Evolutionary conservation across 2,329 filamentous ascomycete species (phyloP), one percentile per base, ranked within the genome.

Genomic region (Talaromyces piceae): DNA sequence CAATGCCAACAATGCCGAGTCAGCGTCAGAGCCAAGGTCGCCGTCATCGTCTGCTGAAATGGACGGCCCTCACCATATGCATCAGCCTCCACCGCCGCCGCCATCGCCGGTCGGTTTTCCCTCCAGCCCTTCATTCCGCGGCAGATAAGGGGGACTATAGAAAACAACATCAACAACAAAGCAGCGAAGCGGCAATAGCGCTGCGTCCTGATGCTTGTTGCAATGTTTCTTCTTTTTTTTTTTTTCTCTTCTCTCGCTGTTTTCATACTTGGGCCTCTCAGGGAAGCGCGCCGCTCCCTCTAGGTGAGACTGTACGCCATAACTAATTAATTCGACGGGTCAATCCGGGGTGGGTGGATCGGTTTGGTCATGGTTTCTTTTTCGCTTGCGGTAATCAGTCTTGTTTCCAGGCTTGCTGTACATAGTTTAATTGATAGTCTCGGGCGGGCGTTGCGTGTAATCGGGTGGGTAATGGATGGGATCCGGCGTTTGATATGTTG

Each of bases 71-170:
- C 33, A 53, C 43, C 39, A 45, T n/a, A 51, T 30, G 22, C 31
- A 52, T 56, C 49, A 52, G 41, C 63, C 64, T 16, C 63, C 63
- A 4, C 61, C 63, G 26, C 64, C 63, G 41, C 62, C 64, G 20
- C 65, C 63, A 44, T 64, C 64, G 3, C 65, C 64, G 6, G 63
- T 63, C 18, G 57, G 58, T 23, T 58, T 57, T 31, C 55, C 56
- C 27, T 52, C 49, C 20, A 47, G 46, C 23, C 39, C 30, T 30
- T 41, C 46, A 3, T 20, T 41, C 16, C 23, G 33, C 3, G 20
- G 18, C 13, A 5, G 22, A 12, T 37, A 31, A n/a, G 20, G 22
- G n/a, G n/a, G n/a, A n/a, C n/a, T n/a, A n/a, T n/a, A n/a, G n/a
- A n/a, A n/a, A n/a, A n/a, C n/a, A n/a, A n/a, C n/a, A n/a, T n/a